Percentiles rank a stretch among this genome's conserved stretches.
phyloP scores from a whole-genome alignment of 1,284 basidiomycete species.

The Cutaneotrichosporon spelunceum region DNA sequence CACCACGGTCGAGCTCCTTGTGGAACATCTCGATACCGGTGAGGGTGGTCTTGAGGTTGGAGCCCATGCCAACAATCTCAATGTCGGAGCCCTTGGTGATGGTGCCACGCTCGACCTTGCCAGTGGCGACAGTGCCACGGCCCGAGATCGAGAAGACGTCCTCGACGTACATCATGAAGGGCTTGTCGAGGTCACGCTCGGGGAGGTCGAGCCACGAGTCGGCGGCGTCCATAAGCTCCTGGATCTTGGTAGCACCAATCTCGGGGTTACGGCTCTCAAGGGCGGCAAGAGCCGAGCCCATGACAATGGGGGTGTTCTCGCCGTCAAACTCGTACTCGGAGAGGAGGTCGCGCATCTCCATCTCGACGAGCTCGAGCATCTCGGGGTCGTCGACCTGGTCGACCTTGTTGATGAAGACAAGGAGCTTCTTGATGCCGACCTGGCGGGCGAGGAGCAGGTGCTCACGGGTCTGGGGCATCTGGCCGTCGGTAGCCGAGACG shows the following conservation, averaged over 20 bases:
- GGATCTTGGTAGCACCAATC: conserved; percentile 77
- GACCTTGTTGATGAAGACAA: conserved; percentile 97
- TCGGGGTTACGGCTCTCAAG: conserved; percentile 78
- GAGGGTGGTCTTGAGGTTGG: conserved; percentile 82
- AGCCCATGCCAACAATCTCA: conserved; percentile 87
- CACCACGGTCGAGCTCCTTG: conserved; percentile 96
- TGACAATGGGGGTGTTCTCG: conserved; percentile 93
- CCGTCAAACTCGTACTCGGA: conserved; percentile 91
- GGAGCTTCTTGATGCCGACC: conserved; percentile 96
- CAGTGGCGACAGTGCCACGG: conserved; percentile 96
- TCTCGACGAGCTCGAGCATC: conserved; percentile 99
- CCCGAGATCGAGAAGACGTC: conserved; percentile 98
- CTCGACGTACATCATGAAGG: conserved; percentile 95
- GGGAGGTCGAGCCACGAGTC: conserved; percentile 96
- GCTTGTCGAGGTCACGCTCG: conserved; percentile 93
- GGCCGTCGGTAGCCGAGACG: conserved; percentile 97
- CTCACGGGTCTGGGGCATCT: conserved; percentile 99
- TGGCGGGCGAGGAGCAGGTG: conserved; percentile 96
- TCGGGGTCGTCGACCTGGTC: conserved; percentile 95
- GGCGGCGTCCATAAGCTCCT: conserved; percentile 80
- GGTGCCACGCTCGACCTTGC: conserved; percentile 93
- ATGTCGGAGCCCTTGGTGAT: conserved; percentile 91
- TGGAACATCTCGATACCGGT: conserved; percentile 99
- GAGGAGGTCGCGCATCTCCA: conserved; percentile 99
- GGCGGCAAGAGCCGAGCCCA: conserved; percentile 94